A percentile compares a stretch with the other conserved stretches of the same genome.
phyloP scores from a whole-genome alignment of 352 stramenopile species.

The Phytophthora sp. region DNA sequence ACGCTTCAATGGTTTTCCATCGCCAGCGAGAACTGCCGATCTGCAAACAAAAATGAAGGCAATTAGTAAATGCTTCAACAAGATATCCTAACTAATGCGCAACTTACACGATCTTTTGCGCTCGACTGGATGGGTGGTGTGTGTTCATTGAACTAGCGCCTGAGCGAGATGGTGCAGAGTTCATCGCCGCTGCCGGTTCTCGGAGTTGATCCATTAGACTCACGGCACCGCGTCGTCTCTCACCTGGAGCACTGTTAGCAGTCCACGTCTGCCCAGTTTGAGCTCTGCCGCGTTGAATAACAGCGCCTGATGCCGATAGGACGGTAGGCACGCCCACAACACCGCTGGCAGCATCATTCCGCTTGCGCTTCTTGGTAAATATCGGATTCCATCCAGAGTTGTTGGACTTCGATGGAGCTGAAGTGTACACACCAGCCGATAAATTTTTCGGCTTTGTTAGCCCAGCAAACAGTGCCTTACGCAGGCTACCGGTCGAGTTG shows the following conservation, averaged over 20 bases:
- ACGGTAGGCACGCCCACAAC: conserved; percentile 56
- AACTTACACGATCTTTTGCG: conserved; percentile 66
- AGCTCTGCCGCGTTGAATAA: conserved; percentile 40
- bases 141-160: neutral
- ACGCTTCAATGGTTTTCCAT: conserved; percentile 28
- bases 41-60: conserved; percentile 21
- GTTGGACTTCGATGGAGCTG: conserved; percentile 21
- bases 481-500: conserved; percentile 65
- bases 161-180: neutral
- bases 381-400: conserved; percentile 42
- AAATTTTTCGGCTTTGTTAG: conserved; percentile 73
- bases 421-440: conserved; percentile 78
- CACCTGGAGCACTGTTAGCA: neutral
- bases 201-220: conserved; percentile 44
- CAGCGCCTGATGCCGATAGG: conserved; percentile 50
- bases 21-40: conserved; percentile 36
- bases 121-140: conserved; percentile 37
- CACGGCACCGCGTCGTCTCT: conserved; percentile 19
- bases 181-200: conserved; percentile 26
- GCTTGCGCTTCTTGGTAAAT: conserved; percentile 63
- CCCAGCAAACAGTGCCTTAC: conserved; percentile 65
- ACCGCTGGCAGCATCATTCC: conserved; percentile 28
- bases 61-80: conserved; percentile 5
- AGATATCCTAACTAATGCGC: neutral
- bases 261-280: neutral